phyloP scores from a whole-genome alignment of 2,329 filamentous ascomycete genomes.

The Rutstroemia sp. region DNA sequence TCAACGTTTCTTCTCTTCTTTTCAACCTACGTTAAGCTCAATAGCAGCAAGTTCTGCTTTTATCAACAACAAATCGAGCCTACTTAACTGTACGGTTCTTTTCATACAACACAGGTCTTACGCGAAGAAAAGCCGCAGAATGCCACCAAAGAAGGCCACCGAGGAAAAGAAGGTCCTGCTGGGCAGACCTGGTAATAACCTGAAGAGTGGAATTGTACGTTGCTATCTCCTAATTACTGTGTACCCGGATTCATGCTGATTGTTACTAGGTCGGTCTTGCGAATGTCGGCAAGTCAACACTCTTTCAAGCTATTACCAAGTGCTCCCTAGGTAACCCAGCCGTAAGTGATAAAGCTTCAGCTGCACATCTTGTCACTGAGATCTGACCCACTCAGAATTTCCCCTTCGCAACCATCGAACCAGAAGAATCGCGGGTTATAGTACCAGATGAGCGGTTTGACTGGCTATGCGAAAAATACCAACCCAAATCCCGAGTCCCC shows the following conservation, averaged over 20 bases:
- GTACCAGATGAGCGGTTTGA: slow-evolving; percentile 95
- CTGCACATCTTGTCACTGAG: slow-evolving; percentile 10
- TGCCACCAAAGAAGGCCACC: slow-evolving; percentile 91
- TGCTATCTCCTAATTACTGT: slow-evolving; percentile 13
- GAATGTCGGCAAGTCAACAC: slow-evolving; percentile 98
- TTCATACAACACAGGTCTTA: slow-evolving; percentile 46
- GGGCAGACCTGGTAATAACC: slow-evolving; percentile 91
- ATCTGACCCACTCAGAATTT: slow-evolving; percentile 61
- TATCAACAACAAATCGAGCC: slow-evolving; percentile 23
- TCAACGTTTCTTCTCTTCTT: slow-evolving; percentile 38
- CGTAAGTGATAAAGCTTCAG: slow-evolving; percentile 46
- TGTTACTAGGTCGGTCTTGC: slow-evolving; percentile 78
- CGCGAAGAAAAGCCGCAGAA: slow-evolving; percentile 44
- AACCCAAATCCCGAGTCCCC: slow-evolving; percentile 94
- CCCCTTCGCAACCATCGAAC: slow-evolving; percentile 97
- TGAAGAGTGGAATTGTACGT: slow-evolving; percentile 98
- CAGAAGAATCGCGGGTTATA: slow-evolving; percentile 94
- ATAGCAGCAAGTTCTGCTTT: slow-evolving; percentile 42
- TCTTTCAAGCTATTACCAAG: slow-evolving; percentile 99
- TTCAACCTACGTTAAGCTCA: slow-evolving; percentile 43
- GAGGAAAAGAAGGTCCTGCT: slow-evolving; percentile 95
- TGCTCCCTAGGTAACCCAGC: slow-evolving; percentile 95
- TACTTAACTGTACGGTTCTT: slow-evolving; percentile 30
- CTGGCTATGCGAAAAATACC: slow-evolving; percentile 93
- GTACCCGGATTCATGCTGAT: neutral